These are phyloP conservation scores for Closterium sp. DNA, from an alignment of 139 green algal species.

Conservation along the genomic window DNA sequence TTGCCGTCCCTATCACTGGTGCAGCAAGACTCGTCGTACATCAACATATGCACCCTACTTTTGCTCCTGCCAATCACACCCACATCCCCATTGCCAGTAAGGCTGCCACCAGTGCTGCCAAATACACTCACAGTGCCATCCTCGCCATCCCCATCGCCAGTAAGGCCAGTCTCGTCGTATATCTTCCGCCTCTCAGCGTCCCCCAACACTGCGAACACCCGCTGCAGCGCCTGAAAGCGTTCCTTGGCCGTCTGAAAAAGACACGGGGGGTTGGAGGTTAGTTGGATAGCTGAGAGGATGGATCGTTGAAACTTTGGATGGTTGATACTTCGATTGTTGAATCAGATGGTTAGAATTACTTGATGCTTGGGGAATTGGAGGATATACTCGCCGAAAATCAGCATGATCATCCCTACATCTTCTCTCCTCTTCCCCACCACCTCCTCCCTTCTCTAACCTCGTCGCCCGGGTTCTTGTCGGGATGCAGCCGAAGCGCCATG, in stretches of 20 bases:
- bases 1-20: too few species aligned
- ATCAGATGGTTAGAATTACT: too few species aligned
- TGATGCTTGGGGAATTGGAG: too few species aligned
- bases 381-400: too few species aligned
- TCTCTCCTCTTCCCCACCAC: not conserved
- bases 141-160: constrained; percentile 40
- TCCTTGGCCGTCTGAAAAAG: constrained; percentile 61
- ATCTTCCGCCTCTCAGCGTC: constrained; percentile 81
- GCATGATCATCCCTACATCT: not conserved
- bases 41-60: not conserved
- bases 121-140: constrained; percentile 50
- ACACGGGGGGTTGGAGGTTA: not conserved
- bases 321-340: too few species aligned
- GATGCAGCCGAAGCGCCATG: constrained; percentile 82
- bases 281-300: too few species aligned
- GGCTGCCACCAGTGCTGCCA: not conserved
- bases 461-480: constrained; percentile 85
- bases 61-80: not conserved
- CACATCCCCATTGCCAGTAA: not conserved
- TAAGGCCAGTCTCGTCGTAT: constrained; percentile 85
- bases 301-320: too few species aligned
- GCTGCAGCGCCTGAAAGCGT: constrained; percentile 88
- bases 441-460: constrained; percentile 38
- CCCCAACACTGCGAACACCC: constrained; percentile 80
- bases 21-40: too few species aligned